Base-by-base conservation (phyloP, 768 basidiomycete species). In the Pulveroboletus sp. region DNA sequence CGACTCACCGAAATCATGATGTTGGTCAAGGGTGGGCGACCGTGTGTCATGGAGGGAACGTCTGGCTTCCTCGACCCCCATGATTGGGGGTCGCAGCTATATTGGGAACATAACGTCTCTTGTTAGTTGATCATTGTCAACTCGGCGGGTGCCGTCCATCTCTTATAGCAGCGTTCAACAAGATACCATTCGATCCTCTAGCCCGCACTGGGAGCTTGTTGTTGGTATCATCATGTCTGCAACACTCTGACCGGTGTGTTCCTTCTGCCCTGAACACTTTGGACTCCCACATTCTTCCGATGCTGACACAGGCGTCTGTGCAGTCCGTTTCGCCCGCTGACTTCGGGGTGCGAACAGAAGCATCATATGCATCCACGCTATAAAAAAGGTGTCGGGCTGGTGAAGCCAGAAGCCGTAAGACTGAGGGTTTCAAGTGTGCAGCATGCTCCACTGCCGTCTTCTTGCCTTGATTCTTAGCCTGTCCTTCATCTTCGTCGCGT, bases 1-100 rank as follows among this genome's bases (percentile, higher is more conserved):
- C 15, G 43, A 56, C 76, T 65, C 55, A 78, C 76, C 45, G 76
- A 78, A 54, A 78, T 78, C 76, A 78, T 78, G 12, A 62, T 54
- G 30, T 40, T 49, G 17, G 45, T 47, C 51, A 35, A 43, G 33
- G 21, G 31, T 21, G 21, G 21, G 3, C 21, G 26, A 28, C 43
- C 26, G 56, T 46, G 50, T 49, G 45, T 4, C n/a, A 43, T 38
- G 41, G 43, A 26, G 46, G 31, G n/a, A 28, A 14, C 6, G 30
- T 21, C 31, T 17, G 28, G 26, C 7, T 8, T 9, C 17, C 30
- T 32, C 39, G 39, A 54, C 55, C 56, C 56, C 43, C 56, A 38
- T 21, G 3, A 15, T 44, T 24, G 46, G 56, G 56, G 56, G 50
- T 46, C 8, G 17, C 4, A 9, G 2, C 42, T 26, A 56, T 48